Percentiles rank a stretch among this genome's conserved stretches.
Evolutionary conservation across 352 stramenopile species (phyloP).

Genomic region (Phytophthora quininea): DNA sequence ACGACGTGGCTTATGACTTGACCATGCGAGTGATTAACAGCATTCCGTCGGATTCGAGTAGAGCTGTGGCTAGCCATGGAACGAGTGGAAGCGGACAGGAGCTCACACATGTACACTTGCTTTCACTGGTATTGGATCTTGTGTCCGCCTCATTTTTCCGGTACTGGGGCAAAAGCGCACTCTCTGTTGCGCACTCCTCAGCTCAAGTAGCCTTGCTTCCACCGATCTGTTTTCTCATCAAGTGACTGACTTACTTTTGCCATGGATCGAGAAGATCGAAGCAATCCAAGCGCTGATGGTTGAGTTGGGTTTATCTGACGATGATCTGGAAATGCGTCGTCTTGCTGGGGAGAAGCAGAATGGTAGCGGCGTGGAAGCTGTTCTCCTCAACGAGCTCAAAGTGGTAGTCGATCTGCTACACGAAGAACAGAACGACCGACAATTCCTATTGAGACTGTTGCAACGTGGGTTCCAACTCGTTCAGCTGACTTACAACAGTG

Average conservation of each 20-base stretch:
- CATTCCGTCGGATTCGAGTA: constrained; percentile 15
- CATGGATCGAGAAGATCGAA: constrained; percentile 58
- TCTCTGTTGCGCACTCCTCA: constrained; percentile 49
- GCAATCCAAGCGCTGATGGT: constrained; percentile 54
- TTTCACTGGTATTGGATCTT: constrained; percentile 73
- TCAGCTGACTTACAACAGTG: constrained; percentile 27
- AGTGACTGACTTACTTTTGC: constrained; percentile 55
- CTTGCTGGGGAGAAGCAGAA: constrained; percentile 28
- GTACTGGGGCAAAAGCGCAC: constrained; percentile 67
- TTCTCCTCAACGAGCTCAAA: constrained; percentile 67
- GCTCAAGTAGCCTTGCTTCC: constrained; percentile 25
- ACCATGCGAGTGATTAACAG: constrained; percentile 47
- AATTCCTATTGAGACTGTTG: constrained; percentile 61
- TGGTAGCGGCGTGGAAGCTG: constrained; percentile 37
- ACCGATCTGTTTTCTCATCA: constrained; percentile 52
- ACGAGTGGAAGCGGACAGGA: constrained; percentile 18
- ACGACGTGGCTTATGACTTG: constrained; percentile 58
- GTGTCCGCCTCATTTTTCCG: constrained; percentile 64
- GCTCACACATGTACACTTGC: constrained; percentile 46
- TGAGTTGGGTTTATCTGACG: constrained; percentile 71
- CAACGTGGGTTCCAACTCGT: constrained; percentile 65
- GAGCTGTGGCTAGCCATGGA: constrained; percentile 1
- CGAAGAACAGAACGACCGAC: constrained; percentile 58
- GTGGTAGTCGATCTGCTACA: constrained; percentile 71
- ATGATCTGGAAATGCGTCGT: constrained; percentile 56